phyloP scores from a whole-genome alignment of 768 basidiomycete species.

The Mycena epipterygia region DNA sequence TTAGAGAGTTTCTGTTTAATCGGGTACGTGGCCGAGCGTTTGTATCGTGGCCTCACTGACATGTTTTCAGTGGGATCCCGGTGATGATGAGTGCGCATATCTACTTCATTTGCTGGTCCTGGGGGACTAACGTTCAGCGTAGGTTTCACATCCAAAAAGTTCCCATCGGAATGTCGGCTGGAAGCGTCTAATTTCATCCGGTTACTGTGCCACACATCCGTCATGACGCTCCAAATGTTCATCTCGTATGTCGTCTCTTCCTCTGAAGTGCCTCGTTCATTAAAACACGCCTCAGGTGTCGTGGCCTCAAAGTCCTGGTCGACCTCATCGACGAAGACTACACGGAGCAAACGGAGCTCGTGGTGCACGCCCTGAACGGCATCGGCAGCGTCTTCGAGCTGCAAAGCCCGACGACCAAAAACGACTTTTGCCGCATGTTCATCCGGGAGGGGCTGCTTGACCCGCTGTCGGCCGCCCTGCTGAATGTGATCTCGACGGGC shows the following conservation, averaged over 20 bases:
- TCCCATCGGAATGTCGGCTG: constrained; percentile 92
- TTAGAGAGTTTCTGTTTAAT: constrained; percentile 97
- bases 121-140: constrained; percentile 6
- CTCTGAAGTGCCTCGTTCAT: not conserved
- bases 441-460: constrained; percentile 95
- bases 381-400: constrained; percentile 97
- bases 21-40: constrained; percentile 60
- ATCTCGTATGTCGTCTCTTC: constrained; percentile 82
- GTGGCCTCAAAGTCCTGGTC: constrained; percentile 93
- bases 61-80: constrained; percentile 81
- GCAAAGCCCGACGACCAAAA: constrained; percentile 96
- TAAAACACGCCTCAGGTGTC: constrained; percentile 71
- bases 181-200: constrained; percentile 97
- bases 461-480: constrained; percentile 89
- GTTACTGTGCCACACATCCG: constrained; percentile 91
- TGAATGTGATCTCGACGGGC: constrained; percentile 87
- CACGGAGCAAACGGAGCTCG: constrained; percentile 89
- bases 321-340: constrained; percentile 98
- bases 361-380: constrained; percentile 94
- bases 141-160: constrained; percentile 96
- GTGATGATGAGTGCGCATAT: constrained; percentile 85
- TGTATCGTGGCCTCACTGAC: constrained; percentile 19
- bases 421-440: constrained; percentile 99
- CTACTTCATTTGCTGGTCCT: not conserved
- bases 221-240: constrained; percentile 97